Percentiles rank a stretch among this genome's conserved stretches.
Conservation (phyloP, 116 monocot genomes). For the Iris pallida region DNA sequence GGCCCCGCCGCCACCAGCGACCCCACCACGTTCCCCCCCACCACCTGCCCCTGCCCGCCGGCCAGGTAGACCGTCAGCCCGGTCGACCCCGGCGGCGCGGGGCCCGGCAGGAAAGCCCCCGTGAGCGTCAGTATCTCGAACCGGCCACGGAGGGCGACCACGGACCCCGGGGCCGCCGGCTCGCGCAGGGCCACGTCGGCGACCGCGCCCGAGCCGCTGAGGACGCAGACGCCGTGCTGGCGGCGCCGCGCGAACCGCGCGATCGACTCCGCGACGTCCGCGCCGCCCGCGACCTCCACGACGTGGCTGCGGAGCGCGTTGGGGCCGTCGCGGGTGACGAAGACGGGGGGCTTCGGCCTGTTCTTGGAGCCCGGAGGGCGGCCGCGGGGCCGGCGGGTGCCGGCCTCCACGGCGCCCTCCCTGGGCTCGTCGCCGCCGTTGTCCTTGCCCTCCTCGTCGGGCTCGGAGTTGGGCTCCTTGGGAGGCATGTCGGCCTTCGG, state of each 20-base stretch:
- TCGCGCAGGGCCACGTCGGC: slow-evolving; percentile 56
- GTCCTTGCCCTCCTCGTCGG: slow-evolving; percentile 26
- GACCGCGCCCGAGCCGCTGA: slow-evolving; percentile 51
- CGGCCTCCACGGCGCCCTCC: slow-evolving; percentile 46
- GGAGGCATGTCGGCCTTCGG: slow-evolving; percentile 12
- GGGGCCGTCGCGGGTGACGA: slow-evolving; percentile 65
- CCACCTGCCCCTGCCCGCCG: slow-evolving; percentile 41
- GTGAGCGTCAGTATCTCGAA: slow-evolving; percentile 63
- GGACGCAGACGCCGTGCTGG: slow-evolving; percentile 54
- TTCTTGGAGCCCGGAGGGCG: slow-evolving; percentile 59
- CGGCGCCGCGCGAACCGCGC: slow-evolving; percentile 56
- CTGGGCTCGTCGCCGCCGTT: slow-evolving; percentile 29
- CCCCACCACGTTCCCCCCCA: slow-evolving; percentile 55
- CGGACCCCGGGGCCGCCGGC: slow-evolving; percentile 36
- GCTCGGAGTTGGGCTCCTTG: slow-evolving; percentile 5
- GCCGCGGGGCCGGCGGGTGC: slow-evolving; percentile 47
- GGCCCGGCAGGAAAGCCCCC: slow-evolving; percentile 56
- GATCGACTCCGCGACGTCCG: slow-evolving; percentile 57
- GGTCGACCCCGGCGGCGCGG: slow-evolving; percentile 42
- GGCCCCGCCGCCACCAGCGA: slow-evolving; percentile 45
- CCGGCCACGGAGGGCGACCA: slow-evolving; percentile 44
- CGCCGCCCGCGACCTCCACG: slow-evolving; percentile 56
- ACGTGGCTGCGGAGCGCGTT: slow-evolving; percentile 71
- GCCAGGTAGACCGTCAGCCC: slow-evolving; percentile 49
- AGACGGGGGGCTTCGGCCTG: slow-evolving; percentile 64